Base-by-base conservation (phyloP, 306 rosid species). In the Vachellia pachyceras region DNA sequence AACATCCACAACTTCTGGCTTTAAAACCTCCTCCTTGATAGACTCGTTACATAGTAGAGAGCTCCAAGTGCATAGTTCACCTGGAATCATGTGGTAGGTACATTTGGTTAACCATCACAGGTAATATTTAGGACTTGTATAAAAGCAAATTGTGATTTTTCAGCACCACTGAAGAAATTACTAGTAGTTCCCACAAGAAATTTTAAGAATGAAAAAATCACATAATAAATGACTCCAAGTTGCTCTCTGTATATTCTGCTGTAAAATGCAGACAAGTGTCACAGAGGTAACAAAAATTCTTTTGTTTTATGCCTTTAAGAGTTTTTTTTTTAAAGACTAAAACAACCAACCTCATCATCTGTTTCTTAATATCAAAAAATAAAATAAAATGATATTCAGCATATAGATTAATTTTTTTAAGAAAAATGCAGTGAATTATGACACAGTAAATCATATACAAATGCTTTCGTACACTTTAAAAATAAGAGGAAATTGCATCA, bases 41-140 rank as follows among this genome's bases (percentile, higher is more conserved):
- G 90, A 86, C 42, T 84, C 82, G 25, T 91, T 82, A 83, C 97
- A 90, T 69, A 92, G 85, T 90, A 95, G 39, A 95, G 86, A 17
- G 94, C 87, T 12, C 93, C 99, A 13, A 92, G 91, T 78, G 95
- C 95, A 70, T 82, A 92, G 73, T 92, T 95, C 80, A 93, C 98
- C 97, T 92, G 54, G 73, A 54, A 80, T 74, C 76, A 57, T 7
- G 49, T 4, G 25, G 75, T 35, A 75, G 37, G 63, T 64, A 33
- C 79, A 22, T 58, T 37, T 17, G 22, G 83, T 52, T 63, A 74
- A 71, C 47, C 68, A 79, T 69, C 49, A 18, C 57, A 40, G 44
- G 50, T 63, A 46, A n/a, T 52, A 45, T 58, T 17, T 7, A 55
- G n/a, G 52, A 23, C 5, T 55, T 35, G 0, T 22, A 3, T 10